Evolutionary conservation across 2,329 filamentous ascomycete genomes (phyloP), one percentile per base, ranked within the genome.

Genomic region (Arthrobotrys sphaeroides): DNA sequence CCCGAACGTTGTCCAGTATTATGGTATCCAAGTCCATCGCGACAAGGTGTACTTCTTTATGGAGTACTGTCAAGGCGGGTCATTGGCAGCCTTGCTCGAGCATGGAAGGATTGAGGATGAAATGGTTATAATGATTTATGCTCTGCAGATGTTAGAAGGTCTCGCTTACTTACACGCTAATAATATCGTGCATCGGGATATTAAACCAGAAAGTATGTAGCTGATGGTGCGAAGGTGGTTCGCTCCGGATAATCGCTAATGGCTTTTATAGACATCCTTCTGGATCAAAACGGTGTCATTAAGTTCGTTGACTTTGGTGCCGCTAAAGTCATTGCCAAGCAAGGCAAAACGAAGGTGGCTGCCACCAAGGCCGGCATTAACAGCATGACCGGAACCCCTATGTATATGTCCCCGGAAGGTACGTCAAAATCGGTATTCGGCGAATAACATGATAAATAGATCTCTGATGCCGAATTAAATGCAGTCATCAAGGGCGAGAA

Each of bases 1-100:
- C 81, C 95, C 95, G 20, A 99, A 99, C 81, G 92, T 99, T 76
- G 96, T 99, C 20, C 94, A 93, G 7, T 99, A 99, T 83, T 95
- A 95, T 81, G 95, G 95, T 72, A 98, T 99, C 80, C 95, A 99
- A 83, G 95, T 97, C 1, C 95, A 99, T 83, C 89, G 95, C 77
- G 95, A 99, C 85, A 95, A 97, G 81, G 95, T 99, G n/a, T 99
- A 98, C 83, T 97, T 99, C 79, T 99, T 99, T 82, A 99, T 99
- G 95, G 95, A 99, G 83, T 98, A 96, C 83, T 99, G 95, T 83
- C 96, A 93, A 3, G 94, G 95, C 60, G 95, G 95, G 18, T 98
- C 94, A 13, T 86, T 99, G 55, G 94, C 95, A 43, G 91, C 88
- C 59, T 85, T 99, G 61, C 86, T 99, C 43, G 95, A 99, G 82